Base-by-base conservation (phyloP, 805 yeast genomes). In the Teunomyces panamensis region DNA sequence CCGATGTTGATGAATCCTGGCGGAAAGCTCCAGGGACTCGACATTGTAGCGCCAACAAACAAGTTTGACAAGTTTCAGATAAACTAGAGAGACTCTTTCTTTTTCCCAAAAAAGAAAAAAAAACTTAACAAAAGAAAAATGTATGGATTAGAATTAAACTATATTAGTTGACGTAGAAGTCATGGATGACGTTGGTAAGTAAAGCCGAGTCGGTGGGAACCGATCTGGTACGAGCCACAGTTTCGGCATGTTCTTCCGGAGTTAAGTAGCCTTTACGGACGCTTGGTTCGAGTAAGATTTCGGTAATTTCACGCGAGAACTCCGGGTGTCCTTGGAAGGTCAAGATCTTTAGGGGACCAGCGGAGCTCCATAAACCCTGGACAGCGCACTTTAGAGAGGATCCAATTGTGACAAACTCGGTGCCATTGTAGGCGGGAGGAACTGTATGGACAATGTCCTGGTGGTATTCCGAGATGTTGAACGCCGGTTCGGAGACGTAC, bases 281-380 rank as follows among this genome's bases (percentile, higher is more conserved):
- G 41, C 57, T 54, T 17, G 47, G 14, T 42, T 59, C 51, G 45
- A 64, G 61, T 51, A 69, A 49, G 17, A 54, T 64, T 24, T 62
- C 44, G 1, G 68, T 56, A 27, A 58, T 59, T 3, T 64, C 72
- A 0, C 69, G 67, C 24, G 68, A 59, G 58, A 87, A 90, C 62
- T 90, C 97, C 0, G 97, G 97, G 58, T 90, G 97, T 0, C 96
- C 96, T 64, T 90, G 97, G 55, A 89, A 78, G 0, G 94, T 80
- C 17, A 90, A 64, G 6, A 86, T 46, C 39, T 75, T 71, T 17
- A 71, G 59, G 0, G 75, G 72, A 35, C 78, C 77, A 47, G 77
- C 46, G 11, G 56, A 62, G 2, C 75, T 63, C 11, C 69, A 78
- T 27, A 87, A 67, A 0, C 96, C 95, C 65, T 90, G 97, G 30